Percentiles rank a stretch among this genome's conserved stretches.
These are phyloP conservation scores for Buxus sempervirens DNA, from an alignment of 164 flowering plant genomes.

Conservation along the genomic window DNA sequence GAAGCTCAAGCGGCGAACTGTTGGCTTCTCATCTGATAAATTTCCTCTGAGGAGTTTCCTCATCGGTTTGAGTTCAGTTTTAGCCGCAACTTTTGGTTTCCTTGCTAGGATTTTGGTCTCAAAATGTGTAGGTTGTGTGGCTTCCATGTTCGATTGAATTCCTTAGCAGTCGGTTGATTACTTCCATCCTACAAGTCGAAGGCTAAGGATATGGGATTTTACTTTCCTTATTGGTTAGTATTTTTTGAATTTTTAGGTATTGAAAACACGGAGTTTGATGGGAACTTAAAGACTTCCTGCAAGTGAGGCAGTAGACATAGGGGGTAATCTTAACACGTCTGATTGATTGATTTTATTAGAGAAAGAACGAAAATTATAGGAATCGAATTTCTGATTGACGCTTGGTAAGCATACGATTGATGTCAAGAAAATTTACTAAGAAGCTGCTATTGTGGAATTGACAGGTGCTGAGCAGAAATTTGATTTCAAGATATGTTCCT, in stretches of 20 bases:
- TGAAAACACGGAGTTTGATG: not conserved
- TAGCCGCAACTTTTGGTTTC: conserved; percentile 14
- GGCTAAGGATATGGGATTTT: not conserved
- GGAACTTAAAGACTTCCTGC: not conserved
- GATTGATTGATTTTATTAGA: conserved; percentile 17
- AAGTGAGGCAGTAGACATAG: not conserved
- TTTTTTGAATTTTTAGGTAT: not conserved
- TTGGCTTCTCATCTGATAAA: not conserved
- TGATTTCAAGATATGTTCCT: too few species aligned
- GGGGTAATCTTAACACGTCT: not conserved
- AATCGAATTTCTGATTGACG: conserved; percentile 14
- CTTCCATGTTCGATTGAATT: conserved; percentile 3
- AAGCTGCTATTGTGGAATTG: not conserved
- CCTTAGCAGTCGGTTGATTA: not conserved
- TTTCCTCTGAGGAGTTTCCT: too few species aligned
- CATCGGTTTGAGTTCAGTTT: not conserved
- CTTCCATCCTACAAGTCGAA: not conserved
- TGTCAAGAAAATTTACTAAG: not conserved
- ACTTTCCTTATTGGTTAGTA: not conserved
- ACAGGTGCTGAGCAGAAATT: too few species aligned
- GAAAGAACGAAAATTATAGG: not conserved
- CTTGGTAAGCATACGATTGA: conserved; percentile 10
- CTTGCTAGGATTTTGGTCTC: conserved; percentile 8
- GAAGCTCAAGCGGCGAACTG: not conserved
- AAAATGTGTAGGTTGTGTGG: not conserved